Evolutionary conservation across 192 early-diverging fungal genomes (phyloP).

Genomic region (Mortierella alpina): DNA sequence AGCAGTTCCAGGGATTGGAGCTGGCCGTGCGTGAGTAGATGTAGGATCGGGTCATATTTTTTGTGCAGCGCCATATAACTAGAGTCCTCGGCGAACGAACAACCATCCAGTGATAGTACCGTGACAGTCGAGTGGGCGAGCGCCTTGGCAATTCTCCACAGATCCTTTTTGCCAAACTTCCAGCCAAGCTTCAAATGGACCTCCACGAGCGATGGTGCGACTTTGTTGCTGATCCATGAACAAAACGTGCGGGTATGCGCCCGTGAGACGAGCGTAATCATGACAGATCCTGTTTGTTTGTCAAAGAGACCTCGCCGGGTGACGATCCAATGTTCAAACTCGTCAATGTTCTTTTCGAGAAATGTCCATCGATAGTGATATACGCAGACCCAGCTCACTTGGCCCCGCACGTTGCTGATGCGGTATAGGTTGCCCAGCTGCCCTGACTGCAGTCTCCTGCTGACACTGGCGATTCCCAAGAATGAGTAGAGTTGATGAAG

Average conservation of each 20-base stretch:
- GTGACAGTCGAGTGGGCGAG: constrained; percentile 41
- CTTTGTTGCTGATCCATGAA: constrained; percentile 48
- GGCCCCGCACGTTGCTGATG: constrained; percentile 32
- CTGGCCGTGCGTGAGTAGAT: constrained; percentile 37
- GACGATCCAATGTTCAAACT: constrained; percentile 45
- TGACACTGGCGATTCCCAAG: constrained; percentile 24
- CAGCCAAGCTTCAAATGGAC: constrained; percentile 46
- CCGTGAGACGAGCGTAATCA: constrained; percentile 30
- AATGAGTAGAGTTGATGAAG: constrained; percentile 45
- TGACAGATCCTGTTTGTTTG: constrained; percentile 43
- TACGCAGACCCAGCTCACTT: constrained; percentile 47
- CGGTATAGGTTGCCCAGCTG: constrained; percentile 46
- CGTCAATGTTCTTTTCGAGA: constrained; percentile 48
- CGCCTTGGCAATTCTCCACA: constrained; percentile 32
- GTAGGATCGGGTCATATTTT: constrained; percentile 45
- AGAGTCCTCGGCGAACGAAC: constrained; percentile 18
- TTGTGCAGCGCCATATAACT: constrained; percentile 36
- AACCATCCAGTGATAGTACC: constrained; percentile 40
- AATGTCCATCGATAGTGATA: constrained; percentile 54
- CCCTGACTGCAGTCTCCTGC: constrained; percentile 15
- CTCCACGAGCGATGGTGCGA: constrained; percentile 47
- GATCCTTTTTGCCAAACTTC: constrained; percentile 46
- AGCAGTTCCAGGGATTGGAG: constrained; percentile 26
- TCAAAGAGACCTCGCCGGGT: constrained; percentile 43
- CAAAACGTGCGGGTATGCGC: constrained; percentile 41